Base-by-base conservation (phyloP, 2,329 filamentous ascomycete genomes). In the Pezizomycotina sp. region DNA sequence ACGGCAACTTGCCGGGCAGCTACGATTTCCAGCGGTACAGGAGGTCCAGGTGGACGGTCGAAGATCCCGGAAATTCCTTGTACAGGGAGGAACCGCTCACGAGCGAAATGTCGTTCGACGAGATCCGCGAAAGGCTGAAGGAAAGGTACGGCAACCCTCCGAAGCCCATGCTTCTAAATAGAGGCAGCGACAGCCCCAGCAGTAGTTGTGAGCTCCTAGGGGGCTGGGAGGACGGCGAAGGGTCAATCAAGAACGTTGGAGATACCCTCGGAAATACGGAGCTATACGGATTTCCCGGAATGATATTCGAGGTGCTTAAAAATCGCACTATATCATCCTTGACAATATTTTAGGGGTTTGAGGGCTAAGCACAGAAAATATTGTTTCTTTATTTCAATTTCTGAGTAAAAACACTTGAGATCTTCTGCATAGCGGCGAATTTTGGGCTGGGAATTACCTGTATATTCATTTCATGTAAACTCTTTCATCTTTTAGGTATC, bases 21-120 rank as follows among this genome's bases (percentile, higher is more conserved):
- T 95, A 93, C 55, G 80, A 86, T 7, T 98, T 98, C 61, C 95
- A 98, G 58, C 72, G 89, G 4, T 83, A 95, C 56, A 74, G 86
- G 12, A 72, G 89, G 43, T 82, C 80, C 50, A 72, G 84, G 25
- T 98, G 89, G 89, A 45, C 37, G n/a, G 31, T 52, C 5, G 45
- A 51, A 18, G 40, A 46, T 29, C 38, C 38, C 25, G 31, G 31
- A 28, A 26, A 31, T 33, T 43, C 29, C 20, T 13, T 10, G 27
- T 29, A 3, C 10, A 15, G n/a, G 27, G 42, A 42, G 28, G 38
- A 62, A 5, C 48, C 58, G 12, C 58, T 80, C 32, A 71, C 68
- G 44, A 91, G 82, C 0, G 89, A 95, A 58, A 79, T 79, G 33
- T 61, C 65, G 1, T 92, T 91, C 48, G 58, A 67, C n/a, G 66